Base-by-base conservation (phyloP, 371 early-diverging fungal genomes). In the Mortierella sp. region DNA sequence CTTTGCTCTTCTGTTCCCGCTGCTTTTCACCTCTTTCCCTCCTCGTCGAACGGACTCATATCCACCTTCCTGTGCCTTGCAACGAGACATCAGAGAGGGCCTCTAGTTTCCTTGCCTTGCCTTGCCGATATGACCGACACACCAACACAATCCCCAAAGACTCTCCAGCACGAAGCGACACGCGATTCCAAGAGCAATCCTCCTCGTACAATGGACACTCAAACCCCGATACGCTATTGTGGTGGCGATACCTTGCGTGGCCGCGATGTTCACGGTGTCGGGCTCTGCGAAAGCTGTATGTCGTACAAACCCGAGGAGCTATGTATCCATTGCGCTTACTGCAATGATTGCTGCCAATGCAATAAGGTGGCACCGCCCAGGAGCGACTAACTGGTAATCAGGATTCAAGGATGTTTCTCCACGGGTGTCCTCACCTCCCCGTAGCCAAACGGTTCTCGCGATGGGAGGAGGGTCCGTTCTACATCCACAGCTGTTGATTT, bases 261-360 rank as follows among this genome's bases (percentile, higher is more conserved):
- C 6, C 51, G 48, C 1, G 46, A 39, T n/a, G 58, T 39, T 24
- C 41, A 52, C 24, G 59, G 41, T 0, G 66, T 52, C 30, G 66
- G 66, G 1, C 66, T 65, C 34, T 65, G 66, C 58, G 66, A 65
- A 38, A 54, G 30, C 0, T 66, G 59, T 24, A 51, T 57, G 67
- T 47, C 59, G 21, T 59, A 58, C 34, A 53, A 46, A n/a, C 66
- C 66, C 27, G 66, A 60, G 16, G 46, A 55, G 14, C 56, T 67
- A 19, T 61, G 61, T 24, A 4, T 39, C 18, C 27, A 26, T 38
- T 67, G 66, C 39, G 66, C 58, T 10, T 65, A 65, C 24, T 65
- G 66, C 26, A 7, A 0, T 0, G 18, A 24, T 7, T 66, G 66
- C 42, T 66, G 66, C 28, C 47, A 14, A 2, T 66, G 66, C 19